phyloP scores from a whole-genome alignment of 768 basidiomycete genomes.

The Tylopilus felleus region DNA sequence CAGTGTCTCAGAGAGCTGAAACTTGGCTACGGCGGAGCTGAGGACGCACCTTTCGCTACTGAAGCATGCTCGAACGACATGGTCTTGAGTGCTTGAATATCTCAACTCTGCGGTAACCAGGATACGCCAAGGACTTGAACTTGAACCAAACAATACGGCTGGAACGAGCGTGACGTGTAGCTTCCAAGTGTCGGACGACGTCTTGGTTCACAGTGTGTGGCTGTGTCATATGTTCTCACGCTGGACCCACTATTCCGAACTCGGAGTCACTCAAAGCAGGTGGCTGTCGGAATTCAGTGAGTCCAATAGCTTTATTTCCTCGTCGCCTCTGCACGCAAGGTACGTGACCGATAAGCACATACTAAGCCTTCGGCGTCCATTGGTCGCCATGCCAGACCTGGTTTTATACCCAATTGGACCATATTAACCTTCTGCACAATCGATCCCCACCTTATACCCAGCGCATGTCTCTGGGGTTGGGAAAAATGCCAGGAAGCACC shows the following conservation, averaged over 20 bases:
- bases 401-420: not conserved
- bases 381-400: not conserved
- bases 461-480: not conserved
- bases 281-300: not conserved
- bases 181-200: not conserved
- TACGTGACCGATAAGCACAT: not conserved
- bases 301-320: not conserved
- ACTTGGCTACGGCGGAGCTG: not conserved
- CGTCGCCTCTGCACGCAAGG: not conserved
- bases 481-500: not conserved
- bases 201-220: not conserved
- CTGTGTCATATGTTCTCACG: conserved; percentile 7
- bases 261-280: too few relatives aligned
- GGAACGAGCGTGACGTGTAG: not conserved
- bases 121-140: not conserved
- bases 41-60: conserved; percentile 70
- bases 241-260: not conserved
- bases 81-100: not conserved
- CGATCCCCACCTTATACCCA: not conserved
- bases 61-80: conserved; percentile 85
- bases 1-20: not conserved
- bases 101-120: not conserved
- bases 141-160: not conserved
- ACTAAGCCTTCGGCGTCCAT: not conserved
- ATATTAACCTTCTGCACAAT: not conserved